Evolutionary conservation across 2,329 filamentous ascomycete species (phyloP).

Genomic region (Cladobotryum mycophilum): DNA sequence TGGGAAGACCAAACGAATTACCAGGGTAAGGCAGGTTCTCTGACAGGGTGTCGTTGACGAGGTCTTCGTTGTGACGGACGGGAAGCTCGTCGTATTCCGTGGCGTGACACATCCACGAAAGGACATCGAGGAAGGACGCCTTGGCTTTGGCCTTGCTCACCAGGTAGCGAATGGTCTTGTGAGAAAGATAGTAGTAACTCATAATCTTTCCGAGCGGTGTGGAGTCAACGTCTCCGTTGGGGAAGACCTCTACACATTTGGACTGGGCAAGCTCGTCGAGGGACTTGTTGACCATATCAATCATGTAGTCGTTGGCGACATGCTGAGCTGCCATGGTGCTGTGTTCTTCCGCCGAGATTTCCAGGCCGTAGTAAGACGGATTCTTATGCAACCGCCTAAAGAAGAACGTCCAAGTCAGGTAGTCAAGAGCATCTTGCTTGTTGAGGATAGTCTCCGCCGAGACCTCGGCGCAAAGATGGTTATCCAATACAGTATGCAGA

Average conservation of each 20-base stretch:
- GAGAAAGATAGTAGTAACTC: conserved; percentile 98
- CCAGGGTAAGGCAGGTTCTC: conserved; percentile 65
- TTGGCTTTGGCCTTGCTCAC: conserved; percentile 67
- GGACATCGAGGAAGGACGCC: conserved; percentile 72
- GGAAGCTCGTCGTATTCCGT: conserved; percentile 97
- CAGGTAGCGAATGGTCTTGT: conserved; percentile 86
- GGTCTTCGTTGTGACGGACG: conserved; percentile 95
- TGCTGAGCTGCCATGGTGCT: conserved; percentile 80
- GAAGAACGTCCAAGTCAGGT: conserved; percentile 99
- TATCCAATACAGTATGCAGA: conserved; percentile 91
- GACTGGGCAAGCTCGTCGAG: conserved; percentile 76
- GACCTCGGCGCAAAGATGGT: conserved; percentile 92
- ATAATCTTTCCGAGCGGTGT: conserved; percentile 96
- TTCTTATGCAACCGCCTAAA: conserved; percentile 97
- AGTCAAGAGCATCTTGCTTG: conserved; percentile 95
- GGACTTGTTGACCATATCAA: conserved; percentile 83
- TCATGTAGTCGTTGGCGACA: conserved; percentile 89
- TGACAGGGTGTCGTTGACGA: conserved; percentile 88
- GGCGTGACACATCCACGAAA: conserved; percentile 89
- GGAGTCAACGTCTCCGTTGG: conserved; percentile 82
- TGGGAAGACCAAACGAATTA: conserved; percentile 63
- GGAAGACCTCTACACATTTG: conserved; percentile 73
- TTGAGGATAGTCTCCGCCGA: conserved; percentile 88
- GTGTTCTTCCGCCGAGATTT: conserved; percentile 88
- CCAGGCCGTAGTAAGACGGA: conserved; percentile 92